Conservation (phyloP, 306 rosid genomes). For the Quercus cerris region DNA sequence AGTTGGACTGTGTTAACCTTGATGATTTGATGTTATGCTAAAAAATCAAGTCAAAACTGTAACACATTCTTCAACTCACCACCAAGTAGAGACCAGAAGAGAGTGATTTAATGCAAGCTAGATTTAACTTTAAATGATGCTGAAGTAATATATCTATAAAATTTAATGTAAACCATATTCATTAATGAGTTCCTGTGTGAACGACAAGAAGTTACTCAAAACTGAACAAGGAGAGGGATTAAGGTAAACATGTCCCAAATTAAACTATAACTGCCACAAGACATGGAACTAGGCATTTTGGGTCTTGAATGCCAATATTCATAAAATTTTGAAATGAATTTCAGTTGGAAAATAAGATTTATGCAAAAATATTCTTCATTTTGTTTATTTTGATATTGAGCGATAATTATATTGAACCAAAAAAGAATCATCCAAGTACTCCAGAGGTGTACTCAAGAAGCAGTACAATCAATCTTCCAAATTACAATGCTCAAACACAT, state of each 20-base stretch:
- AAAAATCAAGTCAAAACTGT: not conserved
- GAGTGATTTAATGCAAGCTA: not conserved
- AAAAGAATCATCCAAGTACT: too few relatives aligned
- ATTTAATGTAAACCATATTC: not conserved
- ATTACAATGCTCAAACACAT: too few relatives aligned
- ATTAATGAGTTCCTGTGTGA: not conserved
- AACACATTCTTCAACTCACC: conserved; percentile 6
- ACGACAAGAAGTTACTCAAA: not conserved
- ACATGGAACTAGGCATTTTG: not conserved
- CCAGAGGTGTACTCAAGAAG: too few relatives aligned
- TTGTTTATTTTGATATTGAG: too few relatives aligned
- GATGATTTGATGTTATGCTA: not conserved
- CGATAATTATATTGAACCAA: too few relatives aligned
- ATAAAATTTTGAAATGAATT: not conserved
- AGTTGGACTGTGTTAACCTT: not conserved
- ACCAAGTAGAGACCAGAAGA: not conserved
- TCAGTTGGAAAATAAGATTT: not conserved
- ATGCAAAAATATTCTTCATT: too few relatives aligned
- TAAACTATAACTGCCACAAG: not conserved
- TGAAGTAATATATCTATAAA: not conserved
- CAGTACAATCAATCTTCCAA: too few relatives aligned
- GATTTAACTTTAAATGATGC: not conserved
- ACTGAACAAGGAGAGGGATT: not conserved
- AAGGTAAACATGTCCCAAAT: not conserved
- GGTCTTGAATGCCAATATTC: not conserved